Percentiles rank a stretch among this genome's conserved stretches.
These are phyloP conservation scores for Colletotrichum scovillei DNA, from an alignment of 2,329 filamentous ascomycete genomes.

Conservation along the genomic window DNA sequence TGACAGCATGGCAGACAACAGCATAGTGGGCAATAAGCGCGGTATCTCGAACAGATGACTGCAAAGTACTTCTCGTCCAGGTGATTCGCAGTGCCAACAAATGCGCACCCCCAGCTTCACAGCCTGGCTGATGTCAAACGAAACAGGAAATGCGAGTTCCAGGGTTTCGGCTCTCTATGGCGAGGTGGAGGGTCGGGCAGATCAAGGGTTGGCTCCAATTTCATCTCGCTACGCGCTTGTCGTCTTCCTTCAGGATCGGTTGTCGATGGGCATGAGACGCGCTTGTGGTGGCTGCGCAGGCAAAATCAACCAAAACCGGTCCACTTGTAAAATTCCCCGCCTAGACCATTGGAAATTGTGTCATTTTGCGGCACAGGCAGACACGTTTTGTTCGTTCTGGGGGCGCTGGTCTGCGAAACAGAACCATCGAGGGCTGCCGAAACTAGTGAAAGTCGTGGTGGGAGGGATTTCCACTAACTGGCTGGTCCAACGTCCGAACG, in stretches of 20 bases:
- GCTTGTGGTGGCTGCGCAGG: constrained; percentile 36
- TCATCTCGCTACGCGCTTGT: constrained; percentile 36
- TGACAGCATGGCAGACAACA: neutral
- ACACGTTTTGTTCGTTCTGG: neutral
- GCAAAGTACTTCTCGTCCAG: constrained; percentile 1
- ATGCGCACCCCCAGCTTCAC: neutral
- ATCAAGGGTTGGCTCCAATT: constrained; percentile 19
- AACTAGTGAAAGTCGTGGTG: neutral
- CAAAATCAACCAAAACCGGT: constrained; percentile 22
- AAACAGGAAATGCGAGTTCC: constrained; percentile 15
- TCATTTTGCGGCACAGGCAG: constrained; percentile 18
- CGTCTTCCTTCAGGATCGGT: constrained; percentile 32
- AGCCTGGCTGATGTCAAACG: neutral
- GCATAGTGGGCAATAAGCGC: constrained; percentile 1
- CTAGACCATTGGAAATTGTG: constrained; percentile 5
- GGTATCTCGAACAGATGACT: neutral
- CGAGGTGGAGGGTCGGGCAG: constrained; percentile 21
- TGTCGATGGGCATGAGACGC: constrained; percentile 24
- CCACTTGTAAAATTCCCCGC: constrained; percentile 14
- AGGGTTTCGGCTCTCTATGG: constrained; percentile 20
- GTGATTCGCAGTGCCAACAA: constrained; percentile 5
- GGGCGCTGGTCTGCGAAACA: neutral
- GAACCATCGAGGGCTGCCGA: neutral
- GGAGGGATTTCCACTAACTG: neutral
- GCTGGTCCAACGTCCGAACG: constrained; percentile 2